Evolutionary conservation across 768 basidiomycete genomes (phyloP).

Genomic region (Serendipita sp.): DNA sequence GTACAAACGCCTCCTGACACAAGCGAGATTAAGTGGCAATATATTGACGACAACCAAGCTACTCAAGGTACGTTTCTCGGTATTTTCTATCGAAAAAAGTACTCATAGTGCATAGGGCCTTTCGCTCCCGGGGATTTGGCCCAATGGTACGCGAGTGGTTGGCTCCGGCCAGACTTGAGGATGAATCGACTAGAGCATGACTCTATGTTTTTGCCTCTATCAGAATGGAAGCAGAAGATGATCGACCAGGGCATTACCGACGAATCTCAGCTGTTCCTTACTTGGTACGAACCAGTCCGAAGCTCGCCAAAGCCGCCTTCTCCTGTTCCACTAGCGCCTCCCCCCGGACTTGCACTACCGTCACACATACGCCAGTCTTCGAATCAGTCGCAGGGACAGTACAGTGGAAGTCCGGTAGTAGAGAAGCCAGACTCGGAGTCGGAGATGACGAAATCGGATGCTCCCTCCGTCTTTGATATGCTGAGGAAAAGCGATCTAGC

Average conservation of each 20-base stretch:
- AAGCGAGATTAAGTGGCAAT: not conserved
- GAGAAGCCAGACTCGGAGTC: not conserved
- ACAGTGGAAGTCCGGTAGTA: not conserved
- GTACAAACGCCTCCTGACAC: not conserved
- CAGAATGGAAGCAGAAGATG: not conserved
- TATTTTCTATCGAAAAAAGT: not conserved
- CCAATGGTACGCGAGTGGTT: not conserved
- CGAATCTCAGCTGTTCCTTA: not conserved
- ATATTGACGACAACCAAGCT: not conserved
- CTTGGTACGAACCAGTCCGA: not conserved
- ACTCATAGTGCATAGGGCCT: not conserved
- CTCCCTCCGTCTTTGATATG: conserved; percentile 1
- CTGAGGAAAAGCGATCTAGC: not conserved
- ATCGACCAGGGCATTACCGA: not conserved
- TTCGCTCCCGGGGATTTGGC: not conserved
- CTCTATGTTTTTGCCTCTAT: not conserved
- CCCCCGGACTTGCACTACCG: not conserved
- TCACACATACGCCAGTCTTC: not conserved
- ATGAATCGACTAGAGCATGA: not conserved
- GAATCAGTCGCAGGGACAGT: not conserved
- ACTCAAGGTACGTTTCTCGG: not conserved
- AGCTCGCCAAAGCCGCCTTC: not conserved
- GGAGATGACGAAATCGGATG: not conserved
- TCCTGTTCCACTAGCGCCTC: not conserved
- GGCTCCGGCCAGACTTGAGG: not conserved